Conservation (phyloP, 768 basidiomycete genomes). For the Suillus hirtellus region DNA sequence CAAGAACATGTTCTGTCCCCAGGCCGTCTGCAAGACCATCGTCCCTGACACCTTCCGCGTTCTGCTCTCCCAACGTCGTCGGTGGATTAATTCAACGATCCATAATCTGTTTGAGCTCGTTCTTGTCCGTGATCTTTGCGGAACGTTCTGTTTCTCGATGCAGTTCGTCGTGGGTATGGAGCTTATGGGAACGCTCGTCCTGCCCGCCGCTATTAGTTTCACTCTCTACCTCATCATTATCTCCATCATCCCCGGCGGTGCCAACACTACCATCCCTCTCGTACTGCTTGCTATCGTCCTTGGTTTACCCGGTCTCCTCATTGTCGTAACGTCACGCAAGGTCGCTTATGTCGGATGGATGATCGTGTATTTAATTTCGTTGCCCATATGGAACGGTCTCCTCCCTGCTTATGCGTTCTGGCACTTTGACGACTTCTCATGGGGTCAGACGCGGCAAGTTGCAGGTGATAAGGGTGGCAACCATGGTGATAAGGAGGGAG, state of each 20-base stretch:
- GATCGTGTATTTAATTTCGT: constrained; percentile 87
- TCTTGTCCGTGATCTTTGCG: constrained; percentile 96
- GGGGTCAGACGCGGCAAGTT: constrained; percentile 91
- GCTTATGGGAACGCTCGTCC: constrained; percentile 90
- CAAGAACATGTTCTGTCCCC: constrained; percentile 98
- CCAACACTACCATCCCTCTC: constrained; percentile 85
- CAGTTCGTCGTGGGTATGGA: constrained; percentile 99
- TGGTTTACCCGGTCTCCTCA: constrained; percentile 92
- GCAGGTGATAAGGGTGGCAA: constrained; percentile 69
- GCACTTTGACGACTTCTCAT: constrained; percentile 99
- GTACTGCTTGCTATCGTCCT: constrained; percentile 92
- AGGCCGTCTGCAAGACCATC: constrained; percentile 98
- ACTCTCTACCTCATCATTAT: constrained; percentile 90
- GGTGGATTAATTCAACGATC: constrained; percentile 99
- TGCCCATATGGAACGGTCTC: constrained; percentile 97
- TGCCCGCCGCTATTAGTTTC: constrained; percentile 97
- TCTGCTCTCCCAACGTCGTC: constrained; percentile 91
- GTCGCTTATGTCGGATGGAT: constrained; percentile 97
- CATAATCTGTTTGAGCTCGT: constrained; percentile 96
- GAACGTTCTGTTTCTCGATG: constrained; percentile 99
- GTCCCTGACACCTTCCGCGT: constrained; percentile 96
- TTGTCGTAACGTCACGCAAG: constrained; percentile 95
- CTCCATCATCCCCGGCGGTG: constrained; percentile 78
- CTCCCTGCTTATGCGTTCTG: constrained; percentile 96
- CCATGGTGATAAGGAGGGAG: constrained; percentile 94